Base-by-base conservation (phyloP, 2,329 filamentous ascomycete genomes). In the Trichoderma semiorbis region DNA sequence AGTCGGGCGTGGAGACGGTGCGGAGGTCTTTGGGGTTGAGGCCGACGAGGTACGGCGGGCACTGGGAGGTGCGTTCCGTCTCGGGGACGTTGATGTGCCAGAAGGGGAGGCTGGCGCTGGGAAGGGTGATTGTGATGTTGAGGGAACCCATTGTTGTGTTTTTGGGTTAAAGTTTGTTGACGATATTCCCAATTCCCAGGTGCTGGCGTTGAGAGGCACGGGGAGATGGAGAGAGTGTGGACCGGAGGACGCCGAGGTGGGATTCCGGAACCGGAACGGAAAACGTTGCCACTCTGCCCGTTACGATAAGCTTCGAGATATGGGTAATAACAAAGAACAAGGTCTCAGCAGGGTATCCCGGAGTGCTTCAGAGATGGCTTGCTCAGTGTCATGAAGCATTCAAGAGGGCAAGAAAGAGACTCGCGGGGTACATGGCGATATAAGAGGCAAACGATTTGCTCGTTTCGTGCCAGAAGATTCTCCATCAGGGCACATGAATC, bases 21-120 rank as follows among this genome's bases (percentile, higher is more conserved):
- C 80, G 78, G 16, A 85, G 84, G 79, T 97, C 93, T 81, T 96
- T 97, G 58, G 84, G 83, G 64, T 84, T 86, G 70, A 91, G 83
- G 74, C 88, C 84, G 65, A 78, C 81, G 47, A 98, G 87, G 78
- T 89, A 96, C 7, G 87, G 85, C 0, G 95, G 95, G 78, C 94
- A 97, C 68, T 90, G 84, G 3, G 81, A 76, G 0, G 90, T 89
- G 79, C 91, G 89, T 74, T 91, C 82, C 30, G 84, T 79, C 43
- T 83, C 81, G 0, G 92, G 89, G 18, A 97, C 83, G 80, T 97
- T 97, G 81, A 92, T 86, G 74, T 95, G 91, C 94, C 94, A 97
- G 84, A 92, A 97, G 0, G 92, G 91, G 14, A 70, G 65, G 47
- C 12, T 50, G 57, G 57, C 28, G 47, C 7, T 24, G 57, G 57